Evolutionary conservation across 2,329 filamentous ascomycete genomes (phyloP).

Genomic region (Allantophomopsis lycopodina): DNA sequence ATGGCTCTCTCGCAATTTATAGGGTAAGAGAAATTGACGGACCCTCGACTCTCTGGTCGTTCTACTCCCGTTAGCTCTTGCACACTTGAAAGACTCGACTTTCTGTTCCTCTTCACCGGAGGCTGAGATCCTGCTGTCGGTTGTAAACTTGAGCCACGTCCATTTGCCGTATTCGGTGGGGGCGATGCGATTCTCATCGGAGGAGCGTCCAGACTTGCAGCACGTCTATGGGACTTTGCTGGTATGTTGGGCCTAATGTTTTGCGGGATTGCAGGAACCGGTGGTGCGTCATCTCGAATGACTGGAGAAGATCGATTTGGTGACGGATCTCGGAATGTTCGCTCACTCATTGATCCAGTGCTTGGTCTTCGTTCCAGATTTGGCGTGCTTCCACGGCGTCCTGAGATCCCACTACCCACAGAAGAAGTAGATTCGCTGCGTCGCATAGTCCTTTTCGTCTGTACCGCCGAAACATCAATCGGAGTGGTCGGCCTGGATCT

Average conservation of each 20-base stretch:
- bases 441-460: conserved; percentile 74
- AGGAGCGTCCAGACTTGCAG: conserved; percentile 24
- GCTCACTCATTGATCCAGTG: conserved; percentile 72
- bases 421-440: conserved; percentile 63
- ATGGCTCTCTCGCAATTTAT: conserved; percentile 19
- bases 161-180: conserved; percentile 11
- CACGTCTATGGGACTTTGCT: conserved; percentile 13
- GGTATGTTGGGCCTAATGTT: conserved; percentile 21
- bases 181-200: conserved; percentile 15
- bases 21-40: conserved; percentile 39
- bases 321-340: conserved; percentile 73
- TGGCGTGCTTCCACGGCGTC: conserved; percentile 23
- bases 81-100: conserved; percentile 14
- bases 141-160: conserved; percentile 16
- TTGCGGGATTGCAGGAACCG: conserved; percentile 61
- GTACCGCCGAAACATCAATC: conserved; percentile 66
- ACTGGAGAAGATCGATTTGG: conserved; percentile 28
- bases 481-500: conserved; percentile 66
- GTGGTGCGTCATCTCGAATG: conserved; percentile 40
- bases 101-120: conserved; percentile 5
- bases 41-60: conserved; percentile 24
- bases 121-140: conserved; percentile 5
- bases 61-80: conserved; percentile 26
- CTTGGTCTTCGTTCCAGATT: conserved; percentile 53
- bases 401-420: conserved; percentile 31